Evolutionary conservation across 2,329 filamentous ascomycete genomes (phyloP).

Genomic region (Biscogniauxia marginata): DNA sequence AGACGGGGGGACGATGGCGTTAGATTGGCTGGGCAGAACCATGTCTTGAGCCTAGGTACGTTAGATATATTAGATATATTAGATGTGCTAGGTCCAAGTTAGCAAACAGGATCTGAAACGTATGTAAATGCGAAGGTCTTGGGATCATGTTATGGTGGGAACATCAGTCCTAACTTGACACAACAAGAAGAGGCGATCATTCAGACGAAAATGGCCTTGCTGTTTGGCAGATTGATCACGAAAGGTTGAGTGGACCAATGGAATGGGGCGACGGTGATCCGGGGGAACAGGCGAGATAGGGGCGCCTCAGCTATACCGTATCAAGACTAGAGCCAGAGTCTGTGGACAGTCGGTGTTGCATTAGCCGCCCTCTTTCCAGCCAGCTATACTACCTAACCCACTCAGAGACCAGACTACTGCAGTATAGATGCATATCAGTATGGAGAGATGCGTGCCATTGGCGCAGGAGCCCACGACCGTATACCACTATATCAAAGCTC

Average conservation of each 20-base stretch:
- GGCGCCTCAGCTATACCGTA: background rate
- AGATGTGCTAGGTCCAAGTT: too few species aligned
- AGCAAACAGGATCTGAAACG: too few species aligned
- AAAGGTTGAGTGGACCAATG: background rate
- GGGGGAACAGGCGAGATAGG: background rate
- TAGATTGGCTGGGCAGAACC: conserved; percentile 19
- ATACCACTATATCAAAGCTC: background rate
- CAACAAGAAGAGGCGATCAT: too few species aligned
- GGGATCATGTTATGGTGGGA: too few species aligned
- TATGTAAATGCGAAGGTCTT: too few species aligned
- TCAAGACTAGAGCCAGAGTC: background rate
- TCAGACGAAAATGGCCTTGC: background rate
- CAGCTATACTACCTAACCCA: background rate
- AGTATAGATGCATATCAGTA: background rate
- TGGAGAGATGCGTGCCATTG: too few species aligned
- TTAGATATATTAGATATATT: too few species aligned
- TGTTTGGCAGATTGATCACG: background rate
- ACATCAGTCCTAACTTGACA: too few species aligned
- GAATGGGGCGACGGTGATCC: background rate
- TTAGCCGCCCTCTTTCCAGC: background rate
- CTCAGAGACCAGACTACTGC: background rate
- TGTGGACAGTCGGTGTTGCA: background rate
- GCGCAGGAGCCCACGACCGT: too few species aligned
- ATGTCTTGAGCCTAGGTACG: too few species aligned
- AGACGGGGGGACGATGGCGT: conserved; percentile 20